Conservation (phyloP, 495 filamentous ascomycete species). For the Barbatosphaeria neglecta region DNA sequence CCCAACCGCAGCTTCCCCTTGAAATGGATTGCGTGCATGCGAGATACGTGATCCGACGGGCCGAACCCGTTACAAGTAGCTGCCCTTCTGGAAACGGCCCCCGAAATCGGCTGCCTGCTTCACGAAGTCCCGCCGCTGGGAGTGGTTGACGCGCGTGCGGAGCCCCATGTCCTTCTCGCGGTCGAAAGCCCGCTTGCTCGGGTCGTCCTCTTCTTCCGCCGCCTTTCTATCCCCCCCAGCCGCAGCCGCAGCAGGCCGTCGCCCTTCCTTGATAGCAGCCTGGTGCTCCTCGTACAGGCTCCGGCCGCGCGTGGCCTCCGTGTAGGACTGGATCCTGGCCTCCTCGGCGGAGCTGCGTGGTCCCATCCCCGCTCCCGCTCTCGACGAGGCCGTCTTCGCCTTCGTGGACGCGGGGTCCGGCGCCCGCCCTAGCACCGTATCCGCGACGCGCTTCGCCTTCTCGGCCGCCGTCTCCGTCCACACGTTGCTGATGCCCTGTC, state of each 20-base stretch:
- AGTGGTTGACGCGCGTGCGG: conserved; percentile 57
- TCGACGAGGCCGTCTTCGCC: not conserved
- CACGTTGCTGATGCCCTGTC: conserved; percentile 46
- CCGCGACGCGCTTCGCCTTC: conserved; percentile 65
- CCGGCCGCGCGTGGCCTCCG: conserved; percentile 43
- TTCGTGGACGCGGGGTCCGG: conserved; percentile 1
- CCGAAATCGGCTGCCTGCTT: conserved; percentile 73
- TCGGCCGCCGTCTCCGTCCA: conserved; percentile 93
- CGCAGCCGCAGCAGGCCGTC: not conserved
- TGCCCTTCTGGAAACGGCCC: conserved; percentile 69
- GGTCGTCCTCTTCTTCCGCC: conserved; percentile 74
- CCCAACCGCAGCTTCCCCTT: no score
- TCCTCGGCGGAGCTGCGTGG: conserved; percentile 15
- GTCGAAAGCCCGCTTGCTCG: conserved; percentile 79
- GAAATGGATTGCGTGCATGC: not conserved
- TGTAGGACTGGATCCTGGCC: conserved; percentile 19
- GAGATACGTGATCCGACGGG: not conserved
- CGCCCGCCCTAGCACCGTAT: conserved; percentile 73
- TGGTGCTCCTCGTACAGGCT: conserved; percentile 56
- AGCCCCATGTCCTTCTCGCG: conserved; percentile 87
- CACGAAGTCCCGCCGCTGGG: conserved; percentile 68
- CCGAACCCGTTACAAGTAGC: conserved; percentile 45
- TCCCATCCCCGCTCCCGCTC: conserved; percentile 23
- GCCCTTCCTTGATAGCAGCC: conserved; percentile 9
- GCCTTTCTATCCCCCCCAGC: no score